Conservation (phyloP, 306 rosid genomes). For the Malus asiatica region DNA sequence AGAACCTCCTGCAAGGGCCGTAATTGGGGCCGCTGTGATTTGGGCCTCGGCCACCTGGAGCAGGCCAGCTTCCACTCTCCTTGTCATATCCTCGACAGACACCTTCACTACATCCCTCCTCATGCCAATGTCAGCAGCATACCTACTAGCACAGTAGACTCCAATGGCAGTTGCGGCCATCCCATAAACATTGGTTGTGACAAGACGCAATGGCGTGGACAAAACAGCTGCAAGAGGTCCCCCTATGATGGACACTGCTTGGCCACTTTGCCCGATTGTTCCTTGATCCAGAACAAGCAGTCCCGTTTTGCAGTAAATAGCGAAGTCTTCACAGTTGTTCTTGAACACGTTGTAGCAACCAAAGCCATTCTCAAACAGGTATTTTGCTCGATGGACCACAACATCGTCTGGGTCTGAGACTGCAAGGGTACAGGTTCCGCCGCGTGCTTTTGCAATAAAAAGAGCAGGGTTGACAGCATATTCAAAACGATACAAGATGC, state of each 20-base stretch:
- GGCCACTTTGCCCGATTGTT: slow-evolving; percentile 81
- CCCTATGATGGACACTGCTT: slow-evolving; percentile 77
- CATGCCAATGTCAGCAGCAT: slow-evolving; percentile 75
- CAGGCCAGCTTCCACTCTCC: slow-evolving; percentile 43
- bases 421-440: slow-evolving; percentile 93
- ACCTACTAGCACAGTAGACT: slow-evolving; percentile 82
- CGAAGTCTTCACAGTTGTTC: slow-evolving; percentile 89
- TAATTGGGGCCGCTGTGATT: background rate
- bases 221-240: slow-evolving; percentile 87
- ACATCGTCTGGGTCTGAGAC: slow-evolving; percentile 45
- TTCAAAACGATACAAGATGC: slow-evolving; percentile 77
- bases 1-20: background rate
- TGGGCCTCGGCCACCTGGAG: slow-evolving; percentile 60
- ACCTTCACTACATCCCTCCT: slow-evolving; percentile 71
- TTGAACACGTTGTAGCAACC: slow-evolving; percentile 82
- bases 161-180: slow-evolving; percentile 64
- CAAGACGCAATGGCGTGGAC: slow-evolving; percentile 58
- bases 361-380: slow-evolving; percentile 68
- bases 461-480: slow-evolving; percentile 63
- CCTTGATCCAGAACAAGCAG: slow-evolving; percentile 61
- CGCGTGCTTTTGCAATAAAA: slow-evolving; percentile 81
- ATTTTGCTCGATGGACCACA: slow-evolving; percentile 73
- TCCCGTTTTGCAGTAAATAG: slow-evolving; percentile 93
- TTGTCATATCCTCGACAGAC: slow-evolving; percentile 73
- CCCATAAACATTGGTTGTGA: slow-evolving; percentile 70